These are phyloP conservation scores for Daldinia decipiens DNA, from an alignment of 495 filamentous ascomycete species.

Conservation along the genomic window DNA sequence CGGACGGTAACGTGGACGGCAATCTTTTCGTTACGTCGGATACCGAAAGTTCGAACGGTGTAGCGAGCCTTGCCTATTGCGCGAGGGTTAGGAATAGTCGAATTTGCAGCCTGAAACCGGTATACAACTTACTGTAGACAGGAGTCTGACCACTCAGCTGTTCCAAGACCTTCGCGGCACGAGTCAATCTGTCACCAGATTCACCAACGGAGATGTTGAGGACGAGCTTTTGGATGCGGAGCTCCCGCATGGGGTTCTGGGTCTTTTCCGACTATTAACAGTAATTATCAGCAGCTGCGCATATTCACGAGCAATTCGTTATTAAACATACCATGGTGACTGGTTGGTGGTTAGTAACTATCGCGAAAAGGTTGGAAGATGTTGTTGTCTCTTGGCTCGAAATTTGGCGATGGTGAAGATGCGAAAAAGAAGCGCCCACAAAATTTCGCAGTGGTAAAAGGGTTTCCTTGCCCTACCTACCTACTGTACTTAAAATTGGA, in stretches of 20 bases:
- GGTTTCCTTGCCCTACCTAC: conserved; percentile 51
- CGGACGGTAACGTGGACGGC: conserved; percentile 99
- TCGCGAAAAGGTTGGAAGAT: conserved; percentile 28
- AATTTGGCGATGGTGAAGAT: conserved; percentile 32
- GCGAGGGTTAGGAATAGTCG: conserved; percentile 26
- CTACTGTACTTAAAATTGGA: conserved; percentile 25
- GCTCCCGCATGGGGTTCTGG: conserved; percentile 98
- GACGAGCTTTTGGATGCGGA: conserved; percentile 99
- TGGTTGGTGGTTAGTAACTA: conserved; percentile 45
- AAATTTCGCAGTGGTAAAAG: conserved; percentile 38
- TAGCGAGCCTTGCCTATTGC: conserved; percentile 94
- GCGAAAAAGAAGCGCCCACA: conserved; percentile 42
- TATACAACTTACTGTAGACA: conserved; percentile 85
- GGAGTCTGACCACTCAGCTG: conserved; percentile 99
- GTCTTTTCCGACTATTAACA: conserved; percentile 71
- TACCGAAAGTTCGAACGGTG: conserved; percentile 99
- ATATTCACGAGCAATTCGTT: not conserved
- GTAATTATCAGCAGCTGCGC: conserved; percentile 28
- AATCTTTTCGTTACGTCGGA: conserved; percentile 99
- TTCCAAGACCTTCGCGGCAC: conserved; percentile 99
- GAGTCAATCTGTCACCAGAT: conserved; percentile 99
- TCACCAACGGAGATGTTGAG: conserved; percentile 99
- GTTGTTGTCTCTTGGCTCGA: conserved; percentile 22
- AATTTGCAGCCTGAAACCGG: not conserved
- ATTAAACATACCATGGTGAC: conserved; percentile 48